Conservation (phyloP, 345 rosid species). For the Lumnitzera littorea region DNA sequence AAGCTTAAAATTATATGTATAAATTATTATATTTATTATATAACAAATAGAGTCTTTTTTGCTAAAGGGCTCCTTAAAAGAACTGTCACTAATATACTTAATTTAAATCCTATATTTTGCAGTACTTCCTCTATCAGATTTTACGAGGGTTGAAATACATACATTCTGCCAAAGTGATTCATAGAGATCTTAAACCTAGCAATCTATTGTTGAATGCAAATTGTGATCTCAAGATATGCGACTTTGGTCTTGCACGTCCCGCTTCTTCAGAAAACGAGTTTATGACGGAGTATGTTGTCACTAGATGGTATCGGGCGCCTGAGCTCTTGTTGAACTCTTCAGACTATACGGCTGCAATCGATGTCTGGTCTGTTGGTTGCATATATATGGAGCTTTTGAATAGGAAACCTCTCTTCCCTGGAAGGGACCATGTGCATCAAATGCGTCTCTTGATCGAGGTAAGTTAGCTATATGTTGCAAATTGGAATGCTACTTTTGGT, state of each 20-base stretch:
- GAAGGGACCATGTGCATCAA: conserved; percentile 92
- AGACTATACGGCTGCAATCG: conserved; percentile 85
- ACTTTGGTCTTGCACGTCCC: conserved; percentile 93
- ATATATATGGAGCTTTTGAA: conserved; percentile 97
- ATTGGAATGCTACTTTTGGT: background rate
- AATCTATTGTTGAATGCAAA: conserved; percentile 81
- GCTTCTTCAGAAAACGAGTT: conserved; percentile 71
- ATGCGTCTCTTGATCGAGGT: conserved; percentile 93
- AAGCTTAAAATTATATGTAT: too few species aligned
- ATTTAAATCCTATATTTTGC: conserved; percentile 11
- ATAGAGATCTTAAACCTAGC: conserved; percentile 91
- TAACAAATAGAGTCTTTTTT: background rate
- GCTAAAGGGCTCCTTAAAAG: background rate
- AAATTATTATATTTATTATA: too few species aligned
- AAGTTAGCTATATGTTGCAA: conserved; percentile 10
- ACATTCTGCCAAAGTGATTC: conserved; percentile 96
- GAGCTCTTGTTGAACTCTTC: conserved; percentile 87
- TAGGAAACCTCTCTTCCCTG: conserved; percentile 86
- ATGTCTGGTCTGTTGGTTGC: conserved; percentile 99
- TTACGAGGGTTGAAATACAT: conserved; percentile 93
- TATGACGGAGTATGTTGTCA: conserved; percentile 98
- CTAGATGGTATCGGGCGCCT: conserved; percentile 98
- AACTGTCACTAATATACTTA: background rate
- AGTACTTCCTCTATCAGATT: conserved; percentile 94
- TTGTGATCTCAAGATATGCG: conserved; percentile 89